Base-by-base conservation (phyloP, 352 stramenopile species). In the Phytophthora megakarya region DNA sequence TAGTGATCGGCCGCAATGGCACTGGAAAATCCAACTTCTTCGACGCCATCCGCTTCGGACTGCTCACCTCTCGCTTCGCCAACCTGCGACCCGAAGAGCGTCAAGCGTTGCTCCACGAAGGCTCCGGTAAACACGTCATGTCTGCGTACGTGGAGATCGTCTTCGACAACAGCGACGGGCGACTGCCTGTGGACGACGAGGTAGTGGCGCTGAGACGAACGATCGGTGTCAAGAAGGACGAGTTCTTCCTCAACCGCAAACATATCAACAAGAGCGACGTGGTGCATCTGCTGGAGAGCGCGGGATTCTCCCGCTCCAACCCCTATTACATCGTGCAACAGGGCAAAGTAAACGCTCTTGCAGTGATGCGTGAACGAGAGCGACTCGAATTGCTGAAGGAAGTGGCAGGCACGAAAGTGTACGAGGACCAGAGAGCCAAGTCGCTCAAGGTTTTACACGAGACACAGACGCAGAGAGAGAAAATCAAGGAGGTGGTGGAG, bases 251-350 rank as follows among this genome's bases (percentile, higher is more conserved):
- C 16, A 99, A 99, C 73, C 86, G 95, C 52, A 99, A 99, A 73
- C 93, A 98, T 50, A 97, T 98, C 50, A 97, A 89, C 45, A 99
- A 99, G 79, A 97, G 88, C 59, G 97, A 99, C 74, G 97, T 99
- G n/a, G 84, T 97, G 43, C 96, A 94, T 58, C 75, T 99, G 52
- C 84, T 99, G 10, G 98, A 99, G 73, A 98, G 94, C 40, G 98
- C 98, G 1, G 98, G 98, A 13, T 99, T 99, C 73, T 99, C 95
- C 16, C 97, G 98, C 59, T 96, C 88, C 23, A 99, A 99, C 76
- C 98, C 98, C n/a, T 99, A 99, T 79, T 99, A 99, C 71, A 99
- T 99, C 65, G 98, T 99, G 39, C 96, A 99, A 73, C 98, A 99
- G 78, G 98, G 98, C 26, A 99, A 99, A 65, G 97, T 99, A 19